These are phyloP conservation scores for Neospermospora avenae DNA, from an alignment of 2,329 filamentous ascomycete species.

Conservation along the genomic window DNA sequence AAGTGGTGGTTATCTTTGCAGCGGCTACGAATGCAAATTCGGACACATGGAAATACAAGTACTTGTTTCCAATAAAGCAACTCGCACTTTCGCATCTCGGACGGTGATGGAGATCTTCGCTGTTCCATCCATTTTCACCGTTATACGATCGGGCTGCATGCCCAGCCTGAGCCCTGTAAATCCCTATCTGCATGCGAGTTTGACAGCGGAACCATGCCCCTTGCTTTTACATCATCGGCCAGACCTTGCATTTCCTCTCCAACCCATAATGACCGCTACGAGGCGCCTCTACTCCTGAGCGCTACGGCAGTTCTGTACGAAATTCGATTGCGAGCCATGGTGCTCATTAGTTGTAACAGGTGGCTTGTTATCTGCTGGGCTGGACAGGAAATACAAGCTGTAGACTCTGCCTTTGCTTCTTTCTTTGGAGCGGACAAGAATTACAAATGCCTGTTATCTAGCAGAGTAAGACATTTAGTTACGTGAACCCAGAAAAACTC, in stretches of 20 bases:
- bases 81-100: background rate
- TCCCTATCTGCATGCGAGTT: background rate
- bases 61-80: background rate
- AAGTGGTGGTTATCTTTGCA: too few species aligned
- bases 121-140: slow-evolving; percentile 1
- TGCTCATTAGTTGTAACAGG: background rate
- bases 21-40: too few species aligned
- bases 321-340: background rate
- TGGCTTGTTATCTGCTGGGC: background rate
- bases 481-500: too few species aligned
- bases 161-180: background rate
- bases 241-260: background rate
- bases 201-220: slow-evolving; percentile 15
- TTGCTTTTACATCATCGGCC: background rate
- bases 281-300: slow-evolving; percentile 13
- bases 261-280: slow-evolving; percentile 17
- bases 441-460: background rate
- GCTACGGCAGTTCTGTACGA: background rate
- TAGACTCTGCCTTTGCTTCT: background rate
- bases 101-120: background rate
- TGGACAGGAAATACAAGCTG: background rate
- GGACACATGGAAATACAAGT: background rate
- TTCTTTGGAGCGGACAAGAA: background rate
- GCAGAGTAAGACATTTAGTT: background rate
- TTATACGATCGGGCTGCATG: background rate